Conservation (phyloP, 176 grass and related monocot genomes). For the Zoysia pacifica region DNA sequence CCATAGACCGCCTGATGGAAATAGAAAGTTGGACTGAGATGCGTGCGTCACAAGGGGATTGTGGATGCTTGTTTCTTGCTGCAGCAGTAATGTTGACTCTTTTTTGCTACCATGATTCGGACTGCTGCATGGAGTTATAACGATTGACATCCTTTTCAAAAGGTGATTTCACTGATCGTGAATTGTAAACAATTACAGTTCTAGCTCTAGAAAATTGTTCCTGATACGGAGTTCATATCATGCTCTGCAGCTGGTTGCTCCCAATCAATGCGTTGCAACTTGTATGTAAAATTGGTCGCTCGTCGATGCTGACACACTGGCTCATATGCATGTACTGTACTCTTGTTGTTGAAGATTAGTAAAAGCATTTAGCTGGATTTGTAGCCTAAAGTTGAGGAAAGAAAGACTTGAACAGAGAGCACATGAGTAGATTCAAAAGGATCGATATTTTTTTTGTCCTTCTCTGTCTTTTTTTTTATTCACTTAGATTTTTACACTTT, state of each 20-base stretch:
- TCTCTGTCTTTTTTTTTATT: too few relatives aligned
- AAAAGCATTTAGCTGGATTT: too few relatives aligned
- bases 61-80: conserved; percentile 28
- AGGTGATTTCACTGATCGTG: neutral
- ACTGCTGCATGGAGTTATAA: neutral
- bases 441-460: too few relatives aligned
- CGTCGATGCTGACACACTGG: too few relatives aligned
- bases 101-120: conserved; percentile 27
- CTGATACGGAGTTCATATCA: neutral
- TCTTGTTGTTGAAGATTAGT: too few relatives aligned
- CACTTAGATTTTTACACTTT: too few relatives aligned
- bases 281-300: too few relatives aligned
- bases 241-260: conserved; percentile 3
- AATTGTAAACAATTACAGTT: neutral
- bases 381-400: too few relatives aligned
- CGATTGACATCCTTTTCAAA: conserved; percentile 32
- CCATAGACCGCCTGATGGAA: neutral
- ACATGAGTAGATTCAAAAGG: too few relatives aligned
- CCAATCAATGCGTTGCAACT: neutral
- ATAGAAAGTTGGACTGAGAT: neutral
- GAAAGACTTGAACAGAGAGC: too few relatives aligned
- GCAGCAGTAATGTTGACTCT: conserved; percentile 15
- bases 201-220: conserved; percentile 5
- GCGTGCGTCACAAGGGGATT: neutral
- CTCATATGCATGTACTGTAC: too few relatives aligned